Evolutionary conservation across 1,139 yeast species (phyloP).

Genomic region (Geotrichum histeridarum): DNA sequence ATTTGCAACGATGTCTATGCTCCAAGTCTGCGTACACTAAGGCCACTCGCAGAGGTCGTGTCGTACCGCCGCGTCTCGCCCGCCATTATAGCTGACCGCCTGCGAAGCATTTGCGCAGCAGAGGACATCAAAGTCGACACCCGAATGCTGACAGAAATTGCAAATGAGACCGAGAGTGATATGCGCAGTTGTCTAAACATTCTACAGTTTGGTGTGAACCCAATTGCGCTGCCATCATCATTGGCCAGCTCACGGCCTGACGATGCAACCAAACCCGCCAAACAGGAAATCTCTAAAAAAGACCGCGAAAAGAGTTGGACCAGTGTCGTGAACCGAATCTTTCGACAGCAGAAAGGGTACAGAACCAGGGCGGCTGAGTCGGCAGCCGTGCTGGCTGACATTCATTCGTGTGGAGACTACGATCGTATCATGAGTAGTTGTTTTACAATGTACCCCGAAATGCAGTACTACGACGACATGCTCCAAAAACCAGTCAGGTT

Average conservation of each 20-base stretch:
- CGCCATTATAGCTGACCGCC: slow-evolving; percentile 45
- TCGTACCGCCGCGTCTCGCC: slow-evolving; percentile 58
- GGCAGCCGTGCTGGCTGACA: slow-evolving; percentile 36
- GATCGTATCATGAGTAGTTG: slow-evolving; percentile 69
- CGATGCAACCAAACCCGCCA: slow-evolving; percentile 5
- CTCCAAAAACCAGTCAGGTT: slow-evolving; percentile 58
- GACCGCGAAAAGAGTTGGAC: slow-evolving; percentile 26
- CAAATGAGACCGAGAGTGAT: slow-evolving; percentile 75
- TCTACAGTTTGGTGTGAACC: slow-evolving; percentile 59
- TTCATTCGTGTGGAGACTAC: slow-evolving; percentile 45
- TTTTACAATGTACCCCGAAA: slow-evolving; percentile 55
- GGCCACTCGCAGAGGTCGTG: slow-evolving; percentile 68
- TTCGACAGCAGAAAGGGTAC: slow-evolving; percentile 45
- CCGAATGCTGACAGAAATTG: slow-evolving; percentile 49
- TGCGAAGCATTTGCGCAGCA: slow-evolving; percentile 47
- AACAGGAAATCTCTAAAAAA: slow-evolving; percentile 23
- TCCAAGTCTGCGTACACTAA: slow-evolving; percentile 63
- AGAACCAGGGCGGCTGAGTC: slow-evolving; percentile 14
- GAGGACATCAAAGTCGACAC: slow-evolving; percentile 42
- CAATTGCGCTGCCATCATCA: background rate
- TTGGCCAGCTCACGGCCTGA: background rate
- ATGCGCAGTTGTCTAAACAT: slow-evolving; percentile 80
- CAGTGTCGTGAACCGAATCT: slow-evolving; percentile 29
- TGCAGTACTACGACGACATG: slow-evolving; percentile 61
- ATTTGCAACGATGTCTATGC: slow-evolving; percentile 85